Evolutionary conservation across 2,329 filamentous ascomycete genomes (phyloP), one percentile per base, ranked within the genome.

Genomic region (Leptodontidium sp.): DNA sequence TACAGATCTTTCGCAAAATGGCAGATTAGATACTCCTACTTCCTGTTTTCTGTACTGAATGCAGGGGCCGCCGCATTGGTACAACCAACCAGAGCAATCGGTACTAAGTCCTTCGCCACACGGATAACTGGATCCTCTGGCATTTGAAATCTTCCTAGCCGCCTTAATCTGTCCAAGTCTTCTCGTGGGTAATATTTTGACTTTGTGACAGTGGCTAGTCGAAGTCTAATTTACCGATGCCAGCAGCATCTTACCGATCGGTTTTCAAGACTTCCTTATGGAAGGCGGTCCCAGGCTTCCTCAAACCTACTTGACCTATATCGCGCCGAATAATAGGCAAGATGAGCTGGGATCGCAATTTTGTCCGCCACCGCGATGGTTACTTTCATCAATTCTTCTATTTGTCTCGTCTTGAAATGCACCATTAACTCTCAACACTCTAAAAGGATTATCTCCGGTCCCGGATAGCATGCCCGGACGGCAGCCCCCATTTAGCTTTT

Each of bases 161-260:
- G 9, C 21, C 55, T 40, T 38, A 38, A 14, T 58, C 55, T 32
- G 55, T 17, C 32, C 32, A 40, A n/a, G 57, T 29, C 57, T 17
- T 45, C 14, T 45, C n/a, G 21, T 45, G 12, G 35, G 35, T 9
- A 43, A 35, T 29, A 24, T 24, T 70, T 70, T 65, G 61, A 68
- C 50, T 68, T 67, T 67, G 47, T 71, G 61, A 67, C 64, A 65
- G 61, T 55, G 63, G 47, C 64, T 70, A 68, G 66, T 21, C 55
- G 52, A 67, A 67, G 63, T 65, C 61, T 45, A 68, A 63, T 59
- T 65, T 59, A 32, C 5, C 59, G 61, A 65, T 67, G 57, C 45
- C n/a, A 40, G 66, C 43, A 57, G 61, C 24, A 45, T 26, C 17
- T 53, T 58, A n/a, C 53, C 67, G 63, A 70, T 70, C 66, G 17